Evolutionary conservation across 1,139 yeast genomes (phyloP), one percentile per base, ranked within the genome.

Genomic region (Scheffersomyces quercinus): DNA sequence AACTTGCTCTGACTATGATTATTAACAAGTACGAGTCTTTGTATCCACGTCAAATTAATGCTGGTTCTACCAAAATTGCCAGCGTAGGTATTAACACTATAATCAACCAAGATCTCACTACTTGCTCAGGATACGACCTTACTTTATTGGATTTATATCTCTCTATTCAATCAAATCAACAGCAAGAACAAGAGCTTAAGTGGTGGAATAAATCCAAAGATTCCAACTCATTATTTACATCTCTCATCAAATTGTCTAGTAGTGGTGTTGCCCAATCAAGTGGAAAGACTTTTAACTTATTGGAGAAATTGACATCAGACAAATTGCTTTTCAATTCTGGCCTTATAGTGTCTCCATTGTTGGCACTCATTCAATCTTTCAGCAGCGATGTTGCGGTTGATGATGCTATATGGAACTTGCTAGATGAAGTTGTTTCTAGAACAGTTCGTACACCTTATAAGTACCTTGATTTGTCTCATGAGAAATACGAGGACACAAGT

Each of bases 341-440:
- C 1, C 56, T 75, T 3, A 62, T 74, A 29, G 68, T 68, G 8
- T 72, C 81, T 14, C 83, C 83, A 2, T 56, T 74, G 0, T 42
- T 59, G 36, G 70, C 77, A 6, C 59, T 80, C 20, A 63, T 74
- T 9, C 69, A 69, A 35, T 71, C 81, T 37, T 56, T 75, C 31
- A 14, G 61, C 60, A 38, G 44, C 7, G 37, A 8, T 28, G 40
- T 5, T 47, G 47, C 1, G 54, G 50, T 7, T n/a, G 39, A 48
- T 38, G 36, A 37, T 3, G 33, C 43, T 29, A 39, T 64, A 28
- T 85, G 89, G 85, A 68, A 68, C 12, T 62, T 88, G 33, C 52
- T 91, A 12, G 96, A 90, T 58, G 95, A 90, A 59, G 70, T 87
- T 0, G 74, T 88, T 26, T 71, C 89, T 1, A 75, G 97, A 51